Evolutionary conservation across 495 filamentous ascomycete genomes (phyloP), one percentile per base, ranked within the genome.

Genomic region (Aeminium ludgeri): DNA sequence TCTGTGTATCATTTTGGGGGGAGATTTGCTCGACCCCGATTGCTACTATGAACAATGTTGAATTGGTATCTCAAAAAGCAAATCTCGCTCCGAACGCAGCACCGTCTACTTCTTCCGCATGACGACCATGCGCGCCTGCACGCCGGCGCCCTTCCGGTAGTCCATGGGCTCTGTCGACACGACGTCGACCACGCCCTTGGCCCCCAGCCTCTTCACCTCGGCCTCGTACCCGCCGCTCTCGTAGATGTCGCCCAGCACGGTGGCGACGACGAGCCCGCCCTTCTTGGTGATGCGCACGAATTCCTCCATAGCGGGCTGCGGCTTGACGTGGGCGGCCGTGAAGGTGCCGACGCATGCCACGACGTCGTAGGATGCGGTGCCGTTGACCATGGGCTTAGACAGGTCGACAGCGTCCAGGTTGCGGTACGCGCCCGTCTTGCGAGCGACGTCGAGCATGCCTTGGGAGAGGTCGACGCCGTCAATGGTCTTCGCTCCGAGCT

Each of bases 341-440:
- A 69, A 63, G 3, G 63, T 69, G 19, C 65, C 65, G 4, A 57
- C 57, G 37, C 65, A 69, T 8, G 56, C 59, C 11, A 69, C 58
- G 1, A 62, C 50, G 12, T 69, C 63, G 38, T 69, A 69, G 2
- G 47, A 53, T 1, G 47, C 51, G 38, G 59, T 58, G 1, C 48
- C 28, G 34, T 49, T 48, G 7, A 53, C 38, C 7, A 65, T 54
- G 2, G 46, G 56, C 27, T 52, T 42, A 17, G 58, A 60, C 48
- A 69, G 43, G 41, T 69, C 63, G 6, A 50, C 61, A 8, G 52
- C 27, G 1, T 36, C 42, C 3, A 69, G 59, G 30, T 55, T 50
- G 3, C 56, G 58, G 41, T 69, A 67, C 18, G 60, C 48, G 6
- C 63, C 63, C 0, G 63, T 61, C 20, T 62, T 38, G 15, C 46